These are phyloP conservation scores for Candida boleticola DNA, from an alignment of 805 yeast genomes.

Conservation along the genomic window DNA sequence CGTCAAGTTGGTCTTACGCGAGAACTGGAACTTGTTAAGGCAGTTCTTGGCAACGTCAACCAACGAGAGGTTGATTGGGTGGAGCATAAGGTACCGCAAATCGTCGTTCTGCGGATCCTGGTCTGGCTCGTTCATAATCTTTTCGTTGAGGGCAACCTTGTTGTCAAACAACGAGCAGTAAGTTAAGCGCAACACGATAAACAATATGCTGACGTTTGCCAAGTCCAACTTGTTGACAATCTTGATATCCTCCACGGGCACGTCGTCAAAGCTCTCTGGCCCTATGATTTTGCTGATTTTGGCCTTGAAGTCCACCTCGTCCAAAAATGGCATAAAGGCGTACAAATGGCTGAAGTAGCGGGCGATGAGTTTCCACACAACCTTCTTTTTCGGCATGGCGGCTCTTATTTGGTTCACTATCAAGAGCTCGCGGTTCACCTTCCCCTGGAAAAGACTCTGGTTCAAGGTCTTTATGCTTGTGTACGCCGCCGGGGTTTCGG, in stretches of 20 bases:
- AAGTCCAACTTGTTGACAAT: constrained; percentile 21
- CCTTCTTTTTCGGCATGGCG: constrained; percentile 22
- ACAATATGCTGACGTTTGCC: constrained; percentile 21
- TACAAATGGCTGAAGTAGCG: constrained; percentile 26
- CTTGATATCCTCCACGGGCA: constrained; percentile 14
- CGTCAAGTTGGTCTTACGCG: constrained; percentile 40
- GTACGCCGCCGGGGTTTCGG: too few species aligned
- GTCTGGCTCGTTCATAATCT: constrained; percentile 11
- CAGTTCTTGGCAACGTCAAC: constrained; percentile 22
- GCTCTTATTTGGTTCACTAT: constrained; percentile 16
- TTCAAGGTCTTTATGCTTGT: too few species aligned
- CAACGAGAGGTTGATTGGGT: constrained; percentile 19
- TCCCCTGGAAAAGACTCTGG: constrained; percentile 8
- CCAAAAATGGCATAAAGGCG: constrained; percentile 26
- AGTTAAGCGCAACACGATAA: constrained; percentile 24
- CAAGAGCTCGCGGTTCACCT: constrained; percentile 11
- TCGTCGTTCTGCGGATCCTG: constrained; percentile 8
- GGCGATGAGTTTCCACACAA: constrained; percentile 23
- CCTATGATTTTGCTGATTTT: constrained; percentile 19
- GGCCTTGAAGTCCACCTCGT: constrained; percentile 21
- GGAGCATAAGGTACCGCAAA: constrained; percentile 15
- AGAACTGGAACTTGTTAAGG: constrained; percentile 19
- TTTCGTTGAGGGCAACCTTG: constrained; percentile 19
- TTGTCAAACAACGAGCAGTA: constrained; percentile 26
- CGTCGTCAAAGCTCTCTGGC: constrained; percentile 18